Conservation (phyloP, 306 rosid species). For the Vigna unguiculata region DNA sequence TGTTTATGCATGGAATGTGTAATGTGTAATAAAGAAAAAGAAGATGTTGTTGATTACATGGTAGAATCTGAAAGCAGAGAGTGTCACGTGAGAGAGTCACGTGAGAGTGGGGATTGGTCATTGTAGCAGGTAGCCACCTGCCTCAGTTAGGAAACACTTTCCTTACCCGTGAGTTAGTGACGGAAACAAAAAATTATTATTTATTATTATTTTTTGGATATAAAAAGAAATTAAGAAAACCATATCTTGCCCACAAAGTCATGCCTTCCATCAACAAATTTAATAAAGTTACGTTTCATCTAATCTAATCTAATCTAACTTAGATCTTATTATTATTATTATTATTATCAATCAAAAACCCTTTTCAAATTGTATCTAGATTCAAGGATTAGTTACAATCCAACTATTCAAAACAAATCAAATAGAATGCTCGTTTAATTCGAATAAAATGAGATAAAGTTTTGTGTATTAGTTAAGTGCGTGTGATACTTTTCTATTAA, state of each 20-base stretch:
- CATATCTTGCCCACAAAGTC: slow-evolving; percentile 47
- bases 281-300: slow-evolving; percentile 55
- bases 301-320: slow-evolving; percentile 40
- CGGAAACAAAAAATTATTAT: not conserved
- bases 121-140: slow-evolving; percentile 53
- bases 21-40: not conserved
- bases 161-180: slow-evolving; percentile 46
- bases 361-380: too few species aligned
- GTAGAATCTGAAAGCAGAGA: slow-evolving; percentile 41
- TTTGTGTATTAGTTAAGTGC: too few species aligned
- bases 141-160: slow-evolving; percentile 40
- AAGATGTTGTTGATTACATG: slow-evolving; percentile 26
- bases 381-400: too few species aligned
- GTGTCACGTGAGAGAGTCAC: slow-evolving; percentile 39
- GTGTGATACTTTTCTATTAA: too few species aligned
- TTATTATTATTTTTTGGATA: not conserved
- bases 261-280: slow-evolving; percentile 39
- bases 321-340: slow-evolving; percentile 9
- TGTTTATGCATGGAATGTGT: not conserved
- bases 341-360: too few species aligned
- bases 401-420: too few species aligned
- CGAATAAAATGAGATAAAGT: too few species aligned
- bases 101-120: slow-evolving; percentile 47
- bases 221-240: not conserved
- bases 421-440: too few species aligned